phyloP scores from a whole-genome alignment of 495 filamentous ascomycete genomes.

The Glarea lozoyensis region DNA sequence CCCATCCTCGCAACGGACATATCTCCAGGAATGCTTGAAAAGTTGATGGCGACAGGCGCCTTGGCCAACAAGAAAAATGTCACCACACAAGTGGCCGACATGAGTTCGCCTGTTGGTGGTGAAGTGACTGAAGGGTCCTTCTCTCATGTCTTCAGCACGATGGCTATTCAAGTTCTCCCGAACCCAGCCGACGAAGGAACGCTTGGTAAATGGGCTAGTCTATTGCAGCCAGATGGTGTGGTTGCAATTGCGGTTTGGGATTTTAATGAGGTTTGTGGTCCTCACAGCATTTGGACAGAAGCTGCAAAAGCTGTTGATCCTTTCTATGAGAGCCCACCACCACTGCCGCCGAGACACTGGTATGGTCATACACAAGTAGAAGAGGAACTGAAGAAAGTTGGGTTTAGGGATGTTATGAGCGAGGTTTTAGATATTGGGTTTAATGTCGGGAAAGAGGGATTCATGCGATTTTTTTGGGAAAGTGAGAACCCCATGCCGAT shows the following conservation, averaged over 20 bases:
- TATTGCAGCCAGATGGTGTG: background rate
- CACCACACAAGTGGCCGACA: background rate
- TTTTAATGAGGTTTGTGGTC: background rate
- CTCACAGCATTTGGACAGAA: background rate
- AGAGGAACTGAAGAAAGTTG: background rate
- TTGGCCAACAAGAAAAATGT: background rate
- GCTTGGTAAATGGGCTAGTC: background rate
- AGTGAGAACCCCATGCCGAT: background rate
- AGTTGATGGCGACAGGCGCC: background rate
- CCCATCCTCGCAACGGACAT: background rate
- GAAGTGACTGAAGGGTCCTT: background rate
- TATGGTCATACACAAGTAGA: background rate
- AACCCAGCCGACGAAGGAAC: background rate
- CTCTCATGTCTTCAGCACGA: background rate
- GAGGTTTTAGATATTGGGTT: background rate
- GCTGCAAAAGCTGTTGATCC: background rate
- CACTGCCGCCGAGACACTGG: background rate
- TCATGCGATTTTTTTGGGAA: background rate
- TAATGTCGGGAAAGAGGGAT: conserved; percentile 1
- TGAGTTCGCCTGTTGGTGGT: background rate
- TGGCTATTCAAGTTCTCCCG: background rate
- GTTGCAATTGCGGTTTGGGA: background rate
- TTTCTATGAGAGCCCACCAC: background rate
- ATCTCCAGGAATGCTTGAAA: background rate
- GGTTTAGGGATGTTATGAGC: background rate